Evolutionary conservation across 2,329 filamentous ascomycete genomes (phyloP).

Genomic region (Fusarium denticulatum): DNA sequence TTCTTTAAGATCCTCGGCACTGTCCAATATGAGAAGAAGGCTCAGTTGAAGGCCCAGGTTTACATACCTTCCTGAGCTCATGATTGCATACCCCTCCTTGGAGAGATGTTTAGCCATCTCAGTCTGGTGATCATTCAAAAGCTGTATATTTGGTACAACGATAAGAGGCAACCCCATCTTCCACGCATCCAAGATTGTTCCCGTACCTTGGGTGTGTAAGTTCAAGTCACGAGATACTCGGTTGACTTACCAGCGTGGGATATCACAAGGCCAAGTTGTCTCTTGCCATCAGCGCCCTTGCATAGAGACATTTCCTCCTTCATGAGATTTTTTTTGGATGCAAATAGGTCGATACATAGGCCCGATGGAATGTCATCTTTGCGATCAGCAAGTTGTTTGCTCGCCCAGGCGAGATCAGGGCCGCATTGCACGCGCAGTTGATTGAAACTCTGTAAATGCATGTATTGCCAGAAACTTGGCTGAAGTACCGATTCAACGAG

Average conservation of each 20-base stretch:
- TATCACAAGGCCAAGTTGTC: slow-evolving; percentile 77
- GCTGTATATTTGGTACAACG: slow-evolving; percentile 83
- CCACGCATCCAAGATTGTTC: slow-evolving; percentile 86
- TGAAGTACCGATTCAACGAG: slow-evolving; percentile 75
- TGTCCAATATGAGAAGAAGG: slow-evolving; percentile 15
- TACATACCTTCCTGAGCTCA: slow-evolving; percentile 72
- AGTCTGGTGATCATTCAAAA: slow-evolving; percentile 91
- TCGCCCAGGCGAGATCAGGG: slow-evolving; percentile 62
- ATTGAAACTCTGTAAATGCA: slow-evolving; percentile 71
- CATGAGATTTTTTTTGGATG: slow-evolving; percentile 48
- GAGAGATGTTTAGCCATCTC: slow-evolving; percentile 85
- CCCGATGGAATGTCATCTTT: slow-evolving; percentile 40
- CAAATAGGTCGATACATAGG: slow-evolving; percentile 47
- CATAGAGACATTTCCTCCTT: slow-evolving; percentile 64
- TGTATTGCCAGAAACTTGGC: slow-evolving; percentile 68
- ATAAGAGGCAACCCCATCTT: slow-evolving; percentile 80
- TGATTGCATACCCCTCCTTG: slow-evolving; percentile 78
- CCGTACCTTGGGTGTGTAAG: slow-evolving; percentile 71
- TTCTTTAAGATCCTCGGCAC: slow-evolving; percentile 47
- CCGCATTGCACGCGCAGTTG: slow-evolving; percentile 85
- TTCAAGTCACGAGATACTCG: neutral
- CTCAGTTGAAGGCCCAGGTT: neutral
- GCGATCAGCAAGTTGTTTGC: slow-evolving; percentile 25
- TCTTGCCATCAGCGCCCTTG: slow-evolving; percentile 56
- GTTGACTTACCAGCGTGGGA: slow-evolving; percentile 80